These are phyloP conservation scores for Magnusiomyces tetraspermus DNA, from an alignment of 1,139 yeast genomes.

Conservation along the genomic window DNA sequence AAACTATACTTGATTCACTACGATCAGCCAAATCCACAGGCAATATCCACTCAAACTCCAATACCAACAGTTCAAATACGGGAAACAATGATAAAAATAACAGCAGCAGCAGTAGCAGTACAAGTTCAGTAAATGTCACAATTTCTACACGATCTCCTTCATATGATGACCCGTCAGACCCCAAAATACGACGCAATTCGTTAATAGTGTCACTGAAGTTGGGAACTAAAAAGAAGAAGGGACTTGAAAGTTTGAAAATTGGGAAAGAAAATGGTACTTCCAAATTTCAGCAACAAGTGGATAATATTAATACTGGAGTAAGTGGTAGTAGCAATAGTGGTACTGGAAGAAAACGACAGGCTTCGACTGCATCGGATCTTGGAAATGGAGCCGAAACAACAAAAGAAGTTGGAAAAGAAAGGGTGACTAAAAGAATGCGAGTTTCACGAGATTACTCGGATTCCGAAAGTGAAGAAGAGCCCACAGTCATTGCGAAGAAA, in stretches of 20 bases:
- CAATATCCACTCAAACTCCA: no score
- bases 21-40: no score
- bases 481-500: neutral
- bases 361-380: neutral
- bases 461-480: conserved; percentile 1
- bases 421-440: neutral
- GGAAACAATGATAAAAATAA: neutral
- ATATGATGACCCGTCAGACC: neutral
- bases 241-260: no score
- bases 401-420: neutral
- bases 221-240: neutral
- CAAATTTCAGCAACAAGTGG: no score
- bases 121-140: no score
- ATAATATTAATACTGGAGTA: no score
- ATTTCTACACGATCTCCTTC: neutral
- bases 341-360: conserved; percentile 3
- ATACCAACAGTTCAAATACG: neutral
- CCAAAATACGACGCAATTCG: neutral
- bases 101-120: no score
- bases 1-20: no score
- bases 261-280: no score
- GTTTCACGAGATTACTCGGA: conserved; percentile 4
- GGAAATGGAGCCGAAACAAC: no score
- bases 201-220: conserved; percentile 3
- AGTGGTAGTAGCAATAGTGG: no score